Base-by-base conservation (phyloP, 2,329 filamentous ascomycete species). In the Zasmidium angulare region DNA sequence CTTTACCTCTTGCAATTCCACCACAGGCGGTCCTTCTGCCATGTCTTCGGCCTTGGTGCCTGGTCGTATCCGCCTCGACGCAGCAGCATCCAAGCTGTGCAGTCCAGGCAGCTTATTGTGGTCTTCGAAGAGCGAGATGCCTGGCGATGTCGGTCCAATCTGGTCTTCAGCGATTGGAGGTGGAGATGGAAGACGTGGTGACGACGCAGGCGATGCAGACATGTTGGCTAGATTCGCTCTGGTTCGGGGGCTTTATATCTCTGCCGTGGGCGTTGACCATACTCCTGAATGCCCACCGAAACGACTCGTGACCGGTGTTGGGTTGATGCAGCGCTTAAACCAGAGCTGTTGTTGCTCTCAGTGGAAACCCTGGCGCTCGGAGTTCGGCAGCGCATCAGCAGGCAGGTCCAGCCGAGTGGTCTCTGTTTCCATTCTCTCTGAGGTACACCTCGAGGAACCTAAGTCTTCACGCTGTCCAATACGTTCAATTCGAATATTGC, bases 111-210 rank as follows among this genome's bases (percentile, higher is more conserved):
- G 77, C 69, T 71, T 82, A 77, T 69, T 86, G 76, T 84, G 84
- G 73, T 82, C 84, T 66, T 83, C 80, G 78, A 84, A 76, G 69
- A 84, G 72, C 72, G 87, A 76, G 52, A 86, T 82, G 64, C 87
- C 80, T 1, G 91, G 91, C 52, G 91, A 95, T 69, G 87, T 87
- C 57, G 89, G 88, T 7, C 86, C 89, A 63, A 96, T 88, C 78
- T 98, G 93, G 67, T 96, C 95, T 77, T 99, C 95, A 62, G 93
- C 91, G 59, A 96, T 88, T 31, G 95, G 95, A 59, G 95, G 95
- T 61, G 95, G 95, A 76, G 92, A 97, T 60, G 95, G 95, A 53
- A 99, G 86, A 73, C 95, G 89, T 64, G 95, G 93, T 50, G 93
- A 97, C 76, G 86, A 93, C 63, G 90, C 88, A 3, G 78, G 78